These are phyloP conservation scores for Aspergillus arachidicola DNA, from an alignment of 2,329 filamentous ascomycete genomes.

Conservation along the genomic window DNA sequence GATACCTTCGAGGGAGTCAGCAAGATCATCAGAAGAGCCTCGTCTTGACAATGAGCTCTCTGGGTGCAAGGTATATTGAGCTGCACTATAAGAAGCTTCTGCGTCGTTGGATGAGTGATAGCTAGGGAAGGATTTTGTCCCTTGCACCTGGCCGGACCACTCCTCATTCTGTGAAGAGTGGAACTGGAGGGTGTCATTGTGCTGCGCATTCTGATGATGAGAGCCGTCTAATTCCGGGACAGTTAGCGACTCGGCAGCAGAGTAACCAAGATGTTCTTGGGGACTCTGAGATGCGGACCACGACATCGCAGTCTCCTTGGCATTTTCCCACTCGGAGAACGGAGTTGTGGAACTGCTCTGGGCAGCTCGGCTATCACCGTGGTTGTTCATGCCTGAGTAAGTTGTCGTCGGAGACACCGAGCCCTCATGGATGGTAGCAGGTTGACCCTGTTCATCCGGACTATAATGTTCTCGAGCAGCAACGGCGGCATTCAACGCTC, in stretches of 20 bases:
- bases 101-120: constrained; percentile 28
- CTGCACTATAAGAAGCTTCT: constrained; percentile 31
- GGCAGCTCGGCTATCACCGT: constrained; percentile 9
- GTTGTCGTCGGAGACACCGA: constrained; percentile 34
- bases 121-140: constrained; percentile 19
- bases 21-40: constrained; percentile 39
- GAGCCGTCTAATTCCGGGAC: constrained; percentile 22
- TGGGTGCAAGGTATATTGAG: constrained; percentile 38
- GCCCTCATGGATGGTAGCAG: constrained; percentile 29
- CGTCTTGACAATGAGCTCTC: constrained; percentile 32
- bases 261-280: constrained; percentile 27
- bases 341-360: constrained; percentile 23
- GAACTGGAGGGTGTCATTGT: constrained; percentile 14
- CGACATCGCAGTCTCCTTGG: constrained; percentile 29
- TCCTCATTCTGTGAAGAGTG: constrained; percentile 24
- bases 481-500: constrained; percentile 46
- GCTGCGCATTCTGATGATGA: neutral
- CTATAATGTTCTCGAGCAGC: constrained; percentile 40
- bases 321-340: constrained; percentile 32
- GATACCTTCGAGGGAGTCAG: constrained; percentile 37
- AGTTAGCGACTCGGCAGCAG: constrained; percentile 25
- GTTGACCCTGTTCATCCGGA: constrained; percentile 23
- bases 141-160: constrained; percentile 28
- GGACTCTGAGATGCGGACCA: constrained; percentile 33
- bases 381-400: constrained; percentile 20